Conservation (phyloP, 257 asterid species). For the Oldenlandia corymbosa region DNA sequence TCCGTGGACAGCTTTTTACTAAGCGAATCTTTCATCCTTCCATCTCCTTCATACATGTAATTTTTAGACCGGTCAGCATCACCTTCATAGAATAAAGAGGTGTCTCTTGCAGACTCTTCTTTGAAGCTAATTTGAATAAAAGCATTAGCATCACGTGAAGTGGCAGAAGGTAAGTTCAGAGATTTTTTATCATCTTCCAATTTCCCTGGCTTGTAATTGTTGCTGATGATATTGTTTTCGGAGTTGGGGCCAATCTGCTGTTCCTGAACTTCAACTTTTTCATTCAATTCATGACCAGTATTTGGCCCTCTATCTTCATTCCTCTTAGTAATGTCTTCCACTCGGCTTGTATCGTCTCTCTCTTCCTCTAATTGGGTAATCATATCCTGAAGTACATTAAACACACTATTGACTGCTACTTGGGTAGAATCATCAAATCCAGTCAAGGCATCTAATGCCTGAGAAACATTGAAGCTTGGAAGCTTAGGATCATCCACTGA, state of each 20-base stretch:
- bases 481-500: constrained; percentile 36
- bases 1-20: constrained; percentile 31
- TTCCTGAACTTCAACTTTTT: constrained; percentile 27
- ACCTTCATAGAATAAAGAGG: constrained; percentile 10
- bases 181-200: constrained; percentile 20
- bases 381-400: constrained; percentile 77
- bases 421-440: constrained; percentile 95
- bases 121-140: constrained; percentile 24
- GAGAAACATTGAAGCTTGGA: constrained; percentile 62
- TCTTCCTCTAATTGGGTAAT: constrained; percentile 65
- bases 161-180: constrained; percentile 20
- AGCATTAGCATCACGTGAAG: constrained; percentile 22
- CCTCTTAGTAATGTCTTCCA: constrained; percentile 19
- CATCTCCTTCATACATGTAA: constrained; percentile 27
- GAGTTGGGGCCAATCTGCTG: constrained; percentile 22
- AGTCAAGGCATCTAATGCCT: constrained; percentile 73
- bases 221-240: constrained; percentile 21
- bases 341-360: constrained; percentile 33
- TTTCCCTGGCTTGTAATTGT: constrained; percentile 26
- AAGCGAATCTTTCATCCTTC: constrained; percentile 21
- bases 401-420: constrained; percentile 84
- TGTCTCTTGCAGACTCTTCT: constrained; percentile 3
- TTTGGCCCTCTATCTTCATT: constrained; percentile 17
- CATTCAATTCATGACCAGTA: constrained; percentile 8
- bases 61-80: constrained; percentile 16